Conservation (phyloP, 192 early-diverging fungal species). For the Gonapodya prolifera region DNA sequence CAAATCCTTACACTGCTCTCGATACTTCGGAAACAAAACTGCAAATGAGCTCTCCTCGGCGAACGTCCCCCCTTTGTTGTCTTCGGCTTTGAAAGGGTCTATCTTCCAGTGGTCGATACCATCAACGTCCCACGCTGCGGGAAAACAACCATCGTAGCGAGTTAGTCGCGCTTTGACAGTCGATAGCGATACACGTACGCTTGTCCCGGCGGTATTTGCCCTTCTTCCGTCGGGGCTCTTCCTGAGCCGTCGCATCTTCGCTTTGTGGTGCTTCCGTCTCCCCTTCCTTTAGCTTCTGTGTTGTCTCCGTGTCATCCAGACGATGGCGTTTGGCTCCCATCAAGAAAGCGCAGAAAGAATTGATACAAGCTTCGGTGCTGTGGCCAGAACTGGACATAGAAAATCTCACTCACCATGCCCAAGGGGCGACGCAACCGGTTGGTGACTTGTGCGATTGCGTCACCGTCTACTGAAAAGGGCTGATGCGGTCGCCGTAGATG, state of each 20-base stretch:
- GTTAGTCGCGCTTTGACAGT: not conserved
- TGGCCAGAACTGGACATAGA: no score
- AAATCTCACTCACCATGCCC: no score
- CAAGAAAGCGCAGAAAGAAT: no score
- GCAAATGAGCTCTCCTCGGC: slow-evolving; percentile 94
- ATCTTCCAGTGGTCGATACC: slow-evolving; percentile 92
- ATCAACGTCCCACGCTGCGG: slow-evolving; percentile 76
- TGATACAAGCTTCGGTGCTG: no score
- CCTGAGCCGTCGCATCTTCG: not conserved
- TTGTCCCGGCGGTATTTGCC: slow-evolving; percentile 38
- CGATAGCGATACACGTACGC: slow-evolving; percentile 14
- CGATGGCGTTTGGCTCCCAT: no score
- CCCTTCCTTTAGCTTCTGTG: no score
- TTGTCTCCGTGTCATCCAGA: no score
- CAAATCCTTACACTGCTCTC: no score
- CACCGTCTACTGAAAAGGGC: no score
- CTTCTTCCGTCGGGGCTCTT: slow-evolving; percentile 17
- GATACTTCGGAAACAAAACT: slow-evolving; percentile 95
- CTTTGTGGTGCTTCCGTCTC: not conserved
- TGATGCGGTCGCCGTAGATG: no score
- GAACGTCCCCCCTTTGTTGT: slow-evolving; percentile 43
- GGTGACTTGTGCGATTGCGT: no score
- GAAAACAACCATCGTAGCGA: slow-evolving; percentile 54
- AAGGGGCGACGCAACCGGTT: no score
- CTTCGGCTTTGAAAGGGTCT: slow-evolving; percentile 65